phyloP scores from a whole-genome alignment of 306 rosid species.

The Boehmeria nivea region DNA sequence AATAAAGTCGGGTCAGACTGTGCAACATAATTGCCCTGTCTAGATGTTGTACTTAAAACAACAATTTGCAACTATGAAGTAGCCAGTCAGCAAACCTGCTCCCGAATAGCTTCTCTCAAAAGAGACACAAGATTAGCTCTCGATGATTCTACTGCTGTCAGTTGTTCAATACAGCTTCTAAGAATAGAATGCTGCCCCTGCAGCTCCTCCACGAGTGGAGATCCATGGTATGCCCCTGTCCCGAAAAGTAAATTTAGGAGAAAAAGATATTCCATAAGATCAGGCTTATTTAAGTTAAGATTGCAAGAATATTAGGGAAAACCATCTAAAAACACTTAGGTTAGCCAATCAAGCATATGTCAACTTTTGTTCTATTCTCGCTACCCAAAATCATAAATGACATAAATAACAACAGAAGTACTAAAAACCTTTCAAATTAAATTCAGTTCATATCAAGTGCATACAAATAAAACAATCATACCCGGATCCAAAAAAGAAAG shows the following conservation, averaged over 20 bases:
- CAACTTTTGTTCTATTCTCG: too few relatives aligned
- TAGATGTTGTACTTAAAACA: neutral
- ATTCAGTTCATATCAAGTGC: too few relatives aligned
- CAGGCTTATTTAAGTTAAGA: conserved; percentile 17
- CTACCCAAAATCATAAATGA: too few relatives aligned
- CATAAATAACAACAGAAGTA: too few relatives aligned
- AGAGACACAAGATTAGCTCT: conserved; percentile 81
- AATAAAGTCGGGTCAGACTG: conserved; percentile 1
- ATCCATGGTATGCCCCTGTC: conserved; percentile 59
- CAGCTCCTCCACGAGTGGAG: conserved; percentile 62
- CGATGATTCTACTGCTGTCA: conserved; percentile 64
- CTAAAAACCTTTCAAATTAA: too few relatives aligned
- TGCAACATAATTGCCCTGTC: neutral
- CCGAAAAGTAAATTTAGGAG: conserved; percentile 19
- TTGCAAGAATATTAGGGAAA: conserved; percentile 7
- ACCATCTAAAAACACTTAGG: too few relatives aligned
- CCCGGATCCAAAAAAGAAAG: too few relatives aligned
- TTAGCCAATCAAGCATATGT: too few relatives aligned
- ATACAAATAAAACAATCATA: too few relatives aligned
- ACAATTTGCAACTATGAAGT: conserved; percentile 1
- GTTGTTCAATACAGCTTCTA: conserved; percentile 72
- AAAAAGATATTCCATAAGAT: conserved; percentile 2
- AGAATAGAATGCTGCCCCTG: conserved; percentile 65
- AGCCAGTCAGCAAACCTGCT: conserved; percentile 59
- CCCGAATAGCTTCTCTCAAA: conserved; percentile 79